Evolutionary conservation across 2,329 filamentous ascomycete species (phyloP).

Genomic region (Talaromyces sp.): DNA sequence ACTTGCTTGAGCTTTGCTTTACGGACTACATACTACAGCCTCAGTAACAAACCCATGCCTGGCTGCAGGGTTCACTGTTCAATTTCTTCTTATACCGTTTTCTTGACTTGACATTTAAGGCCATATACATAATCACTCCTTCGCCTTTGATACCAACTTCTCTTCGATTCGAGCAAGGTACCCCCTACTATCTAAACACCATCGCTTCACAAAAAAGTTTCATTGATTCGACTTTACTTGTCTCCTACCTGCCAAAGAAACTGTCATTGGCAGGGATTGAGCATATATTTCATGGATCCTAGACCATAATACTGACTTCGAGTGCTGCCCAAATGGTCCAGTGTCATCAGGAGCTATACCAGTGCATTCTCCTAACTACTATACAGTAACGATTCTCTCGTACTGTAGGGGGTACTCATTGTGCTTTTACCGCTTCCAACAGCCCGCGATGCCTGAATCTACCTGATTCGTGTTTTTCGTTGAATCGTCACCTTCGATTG

Average conservation of each 20-base stretch:
- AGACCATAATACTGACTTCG: neutral
- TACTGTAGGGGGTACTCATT: neutral
- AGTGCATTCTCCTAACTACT: neutral
- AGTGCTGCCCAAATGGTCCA: neutral
- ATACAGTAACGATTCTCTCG: neutral
- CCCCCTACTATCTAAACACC: neutral
- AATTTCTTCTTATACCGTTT: neutral
- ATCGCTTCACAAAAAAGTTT: neutral
- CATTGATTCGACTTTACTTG: neutral
- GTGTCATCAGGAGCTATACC: neutral
- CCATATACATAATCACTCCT: neutral
- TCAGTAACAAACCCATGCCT: neutral
- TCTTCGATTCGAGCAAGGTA: neutral
- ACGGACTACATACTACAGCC: neutral
- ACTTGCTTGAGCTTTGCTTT: neutral
- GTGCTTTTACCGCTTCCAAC: neutral
- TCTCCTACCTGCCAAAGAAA: neutral
- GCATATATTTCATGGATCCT: neutral
- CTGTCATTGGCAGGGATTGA: neutral
- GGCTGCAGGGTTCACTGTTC: constrained; percentile 2
- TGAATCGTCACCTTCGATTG: neutral
- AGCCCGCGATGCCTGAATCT: neutral
- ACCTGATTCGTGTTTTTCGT: neutral
- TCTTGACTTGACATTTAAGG: neutral
- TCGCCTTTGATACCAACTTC: neutral